Evolutionary conservation across 2,329 filamentous ascomycete species (phyloP).

Genomic region (Fusarium virguliforme): DNA sequence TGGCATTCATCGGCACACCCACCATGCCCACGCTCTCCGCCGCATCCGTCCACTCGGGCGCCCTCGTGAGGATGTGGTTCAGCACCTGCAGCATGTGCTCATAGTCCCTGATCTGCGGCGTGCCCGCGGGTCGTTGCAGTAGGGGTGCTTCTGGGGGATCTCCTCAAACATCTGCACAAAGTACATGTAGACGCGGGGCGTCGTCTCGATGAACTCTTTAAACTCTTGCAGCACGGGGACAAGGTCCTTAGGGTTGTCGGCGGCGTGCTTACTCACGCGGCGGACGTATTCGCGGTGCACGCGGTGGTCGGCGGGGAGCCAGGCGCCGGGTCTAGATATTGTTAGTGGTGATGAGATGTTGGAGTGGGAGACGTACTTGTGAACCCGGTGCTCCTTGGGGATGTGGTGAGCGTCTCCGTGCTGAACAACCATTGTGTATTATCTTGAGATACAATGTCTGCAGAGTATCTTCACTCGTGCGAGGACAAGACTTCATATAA

Average conservation of each 20-base stretch:
- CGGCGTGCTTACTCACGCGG: constrained; percentile 69
- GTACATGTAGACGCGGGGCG: constrained; percentile 77
- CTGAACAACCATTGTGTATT: constrained; percentile 63
- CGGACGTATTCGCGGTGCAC: constrained; percentile 76
- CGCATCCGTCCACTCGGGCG: constrained; percentile 69
- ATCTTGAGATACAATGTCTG: background rate
- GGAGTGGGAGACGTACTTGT: constrained; percentile 58
- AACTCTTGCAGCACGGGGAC: constrained; percentile 76
- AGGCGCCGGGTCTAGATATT: constrained; percentile 65
- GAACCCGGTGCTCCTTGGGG: constrained; percentile 63
- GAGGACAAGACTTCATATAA: constrained; percentile 3
- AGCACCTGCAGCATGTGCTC: constrained; percentile 77
- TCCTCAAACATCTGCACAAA: constrained; percentile 79
- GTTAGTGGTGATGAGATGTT: constrained; percentile 8
- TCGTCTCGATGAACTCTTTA: constrained; percentile 75
- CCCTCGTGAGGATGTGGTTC: constrained; percentile 70
- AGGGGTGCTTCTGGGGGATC: constrained; percentile 73
- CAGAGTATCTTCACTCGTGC: background rate
- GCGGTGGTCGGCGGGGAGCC: constrained; percentile 76
- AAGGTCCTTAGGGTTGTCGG: constrained; percentile 66
- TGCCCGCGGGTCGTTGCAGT: constrained; percentile 73
- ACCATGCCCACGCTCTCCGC: constrained; percentile 68
- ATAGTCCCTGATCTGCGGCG: constrained; percentile 76
- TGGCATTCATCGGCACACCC: constrained; percentile 68
- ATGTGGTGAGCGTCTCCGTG: constrained; percentile 68